phyloP scores from a whole-genome alignment of 441 rosid species.

The Flueggea neowawraea region DNA sequence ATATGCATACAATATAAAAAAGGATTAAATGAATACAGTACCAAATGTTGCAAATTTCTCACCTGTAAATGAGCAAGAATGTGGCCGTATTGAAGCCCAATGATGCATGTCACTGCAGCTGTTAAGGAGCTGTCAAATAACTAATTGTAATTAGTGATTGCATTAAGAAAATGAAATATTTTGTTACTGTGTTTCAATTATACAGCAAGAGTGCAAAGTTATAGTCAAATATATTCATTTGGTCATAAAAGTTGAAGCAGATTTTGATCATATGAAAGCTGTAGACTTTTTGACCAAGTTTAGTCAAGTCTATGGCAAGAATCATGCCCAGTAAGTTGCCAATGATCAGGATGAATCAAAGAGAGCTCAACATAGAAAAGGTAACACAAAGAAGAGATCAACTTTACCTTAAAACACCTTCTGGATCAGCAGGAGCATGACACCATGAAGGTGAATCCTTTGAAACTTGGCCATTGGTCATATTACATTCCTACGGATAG shows the following conservation, averaged over 20 bases:
- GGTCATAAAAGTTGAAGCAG: no score
- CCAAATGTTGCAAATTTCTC: background rate
- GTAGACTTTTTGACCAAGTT: no score
- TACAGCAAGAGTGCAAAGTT: no score
- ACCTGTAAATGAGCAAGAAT: constrained; percentile 28
- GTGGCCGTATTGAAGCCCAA: constrained; percentile 34
- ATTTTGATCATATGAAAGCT: no score
- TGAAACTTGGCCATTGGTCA: constrained; percentile 19
- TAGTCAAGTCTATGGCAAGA: no score
- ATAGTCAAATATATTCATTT: no score
- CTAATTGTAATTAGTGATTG: background rate
- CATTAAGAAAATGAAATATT: background rate
- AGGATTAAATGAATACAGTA: no score
- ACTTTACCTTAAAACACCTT: constrained; percentile 12
- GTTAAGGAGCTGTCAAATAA: constrained; percentile 23
- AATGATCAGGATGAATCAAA: background rate
- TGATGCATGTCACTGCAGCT: constrained; percentile 26
- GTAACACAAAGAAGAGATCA: background rate
- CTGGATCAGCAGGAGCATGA: constrained; percentile 17
- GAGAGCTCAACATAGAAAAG: background rate
- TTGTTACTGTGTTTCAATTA: no score
- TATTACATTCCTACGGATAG: constrained; percentile 21
- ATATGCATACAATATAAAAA: no score
- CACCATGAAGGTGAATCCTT: constrained; percentile 32
- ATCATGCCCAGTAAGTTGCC: no score